A percentile compares a stretch with the other conserved stretches of the same genome.
phyloP scores from a whole-genome alignment of 345 rosid species.

The Bretschneidera sinensis region DNA sequence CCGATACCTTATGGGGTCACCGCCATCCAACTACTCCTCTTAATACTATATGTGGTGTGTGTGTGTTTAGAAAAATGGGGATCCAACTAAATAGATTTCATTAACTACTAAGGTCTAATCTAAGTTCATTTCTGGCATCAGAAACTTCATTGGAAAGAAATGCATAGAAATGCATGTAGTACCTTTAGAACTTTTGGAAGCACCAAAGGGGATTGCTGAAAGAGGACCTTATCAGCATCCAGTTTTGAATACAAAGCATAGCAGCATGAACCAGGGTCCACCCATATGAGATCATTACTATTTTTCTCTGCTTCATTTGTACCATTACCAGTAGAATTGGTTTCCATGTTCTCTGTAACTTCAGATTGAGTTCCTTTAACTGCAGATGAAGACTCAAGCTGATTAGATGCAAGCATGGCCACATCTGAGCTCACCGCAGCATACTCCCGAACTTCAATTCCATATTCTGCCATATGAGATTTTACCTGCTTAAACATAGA shows the following conservation, averaged over 20 bases:
- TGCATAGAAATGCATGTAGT: no score
- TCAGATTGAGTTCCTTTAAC: no score
- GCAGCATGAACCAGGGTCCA: conserved; percentile 80
- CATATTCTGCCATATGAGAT: conserved; percentile 42
- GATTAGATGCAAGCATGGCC: conserved; percentile 51
- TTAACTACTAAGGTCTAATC: not conserved
- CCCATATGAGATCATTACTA: conserved; percentile 58
- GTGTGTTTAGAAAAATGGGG: not conserved
- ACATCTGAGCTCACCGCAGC: conserved; percentile 64
- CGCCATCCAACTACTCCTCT: no score
- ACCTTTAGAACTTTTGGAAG: conserved; percentile 96
- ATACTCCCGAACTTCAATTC: conserved; percentile 72
- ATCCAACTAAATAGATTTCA: not conserved
- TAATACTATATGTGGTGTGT: no score
- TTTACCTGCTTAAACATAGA: conserved; percentile 37
- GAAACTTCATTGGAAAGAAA: not conserved
- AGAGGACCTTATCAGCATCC: conserved; percentile 55
- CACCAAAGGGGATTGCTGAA: conserved; percentile 83
- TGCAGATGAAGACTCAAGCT: conserved; percentile 48
- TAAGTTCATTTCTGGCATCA: not conserved
- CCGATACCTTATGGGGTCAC: no score
- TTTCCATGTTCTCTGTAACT: no score
- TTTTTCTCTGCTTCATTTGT: conserved; percentile 24
- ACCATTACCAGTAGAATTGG: conserved; percentile 16
- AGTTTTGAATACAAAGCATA: conserved; percentile 84